A percentile compares a stretch with the other conserved stretches of the same genome.
These are phyloP conservation scores for Papiliotrema laurentii DNA, from an alignment of 1,284 basidiomycete genomes.

Conservation along the genomic window DNA sequence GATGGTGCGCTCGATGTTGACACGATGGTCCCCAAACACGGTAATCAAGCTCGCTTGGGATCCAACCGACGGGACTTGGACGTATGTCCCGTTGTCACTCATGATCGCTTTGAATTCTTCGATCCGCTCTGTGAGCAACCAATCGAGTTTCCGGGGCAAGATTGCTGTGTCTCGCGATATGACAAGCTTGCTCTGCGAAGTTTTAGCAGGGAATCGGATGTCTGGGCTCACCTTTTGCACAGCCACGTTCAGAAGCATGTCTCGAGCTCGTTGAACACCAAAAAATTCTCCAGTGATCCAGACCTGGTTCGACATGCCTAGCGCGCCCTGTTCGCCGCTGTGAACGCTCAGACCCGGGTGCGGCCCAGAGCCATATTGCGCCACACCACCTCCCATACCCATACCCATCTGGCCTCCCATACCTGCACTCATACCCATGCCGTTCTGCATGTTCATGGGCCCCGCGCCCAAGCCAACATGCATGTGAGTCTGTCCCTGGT, in stretches of 20 bases:
- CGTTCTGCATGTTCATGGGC: slow-evolving; percentile 25
- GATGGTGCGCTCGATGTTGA: slow-evolving; percentile 93
- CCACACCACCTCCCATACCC: slow-evolving; percentile 17
- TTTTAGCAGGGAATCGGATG: slow-evolving; percentile 1
- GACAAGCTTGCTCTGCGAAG: slow-evolving; percentile 76
- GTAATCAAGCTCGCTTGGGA: slow-evolving; percentile 77
- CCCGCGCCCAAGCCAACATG: slow-evolving; percentile 36
- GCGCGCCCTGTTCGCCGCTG: slow-evolving; percentile 51
- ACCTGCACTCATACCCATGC: slow-evolving; percentile 8
- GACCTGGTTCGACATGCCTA: slow-evolving; percentile 60
- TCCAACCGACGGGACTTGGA: slow-evolving; percentile 79
- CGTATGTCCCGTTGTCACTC: slow-evolving; percentile 94
- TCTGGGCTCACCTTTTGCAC: slow-evolving; percentile 63
- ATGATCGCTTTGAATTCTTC: slow-evolving; percentile 88
- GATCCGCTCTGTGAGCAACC: slow-evolving; percentile 89
- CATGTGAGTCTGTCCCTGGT: slow-evolving; percentile 29
- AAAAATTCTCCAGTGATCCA: slow-evolving; percentile 99
- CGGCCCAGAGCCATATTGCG: slow-evolving; percentile 29
- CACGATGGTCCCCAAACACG: slow-evolving; percentile 89
- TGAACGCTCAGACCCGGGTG: slow-evolving; percentile 40
- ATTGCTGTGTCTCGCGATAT: slow-evolving; percentile 91
- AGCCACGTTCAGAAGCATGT: slow-evolving; percentile 88
- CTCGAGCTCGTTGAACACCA: slow-evolving; percentile 86
- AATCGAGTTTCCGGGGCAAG: slow-evolving; percentile 93
- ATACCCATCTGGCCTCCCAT: slow-evolving; percentile 2